phyloP scores from a whole-genome alignment of 164 flowering plant species.

The Brasenia schreberi region DNA sequence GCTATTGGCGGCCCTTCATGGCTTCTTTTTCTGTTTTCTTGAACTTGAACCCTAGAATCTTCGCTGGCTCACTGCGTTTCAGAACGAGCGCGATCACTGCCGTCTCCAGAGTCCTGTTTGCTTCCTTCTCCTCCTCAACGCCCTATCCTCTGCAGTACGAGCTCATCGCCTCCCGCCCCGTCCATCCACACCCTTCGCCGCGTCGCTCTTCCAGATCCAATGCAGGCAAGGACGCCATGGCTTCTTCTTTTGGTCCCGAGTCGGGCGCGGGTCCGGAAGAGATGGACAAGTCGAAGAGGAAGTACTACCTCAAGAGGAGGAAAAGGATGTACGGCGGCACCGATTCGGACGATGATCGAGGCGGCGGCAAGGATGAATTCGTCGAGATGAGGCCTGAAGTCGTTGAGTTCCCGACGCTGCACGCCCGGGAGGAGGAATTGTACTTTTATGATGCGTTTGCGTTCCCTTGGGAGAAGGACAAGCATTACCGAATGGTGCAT shows the following conservation, averaged over 20 bases:
- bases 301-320: slow-evolving; percentile 67
- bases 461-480: slow-evolving; percentile 95
- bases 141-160: slow-evolving; percentile 89
- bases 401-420: slow-evolving; percentile 52
- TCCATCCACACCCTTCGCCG: slow-evolving; percentile 12
- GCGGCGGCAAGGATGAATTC: slow-evolving; percentile 18
- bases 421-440: slow-evolving; percentile 79
- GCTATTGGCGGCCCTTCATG: too few relatives aligned
- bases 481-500: slow-evolving; percentile 94
- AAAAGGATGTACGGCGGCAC: slow-evolving; percentile 81
- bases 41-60: too few relatives aligned
- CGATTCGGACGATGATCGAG: slow-evolving; percentile 39
- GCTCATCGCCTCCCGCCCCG: slow-evolving; percentile 60
- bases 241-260: slow-evolving; percentile 2
- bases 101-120: neutral
- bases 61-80: too few relatives aligned
- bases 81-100: too few relatives aligned
- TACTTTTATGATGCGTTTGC: slow-evolving; percentile 71
- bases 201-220: slow-evolving; percentile 10
- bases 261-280: slow-evolving; percentile 1
- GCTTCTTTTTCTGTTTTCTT: too few relatives aligned
- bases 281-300: slow-evolving; percentile 74
- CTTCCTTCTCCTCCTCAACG: slow-evolving; percentile 40
- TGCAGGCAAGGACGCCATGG: slow-evolving; percentile 1
- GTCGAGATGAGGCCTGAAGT: slow-evolving; percentile 81